phyloP scores from a whole-genome alignment of 805 yeast genomes.

The Yamadazyma phyllophila region DNA sequence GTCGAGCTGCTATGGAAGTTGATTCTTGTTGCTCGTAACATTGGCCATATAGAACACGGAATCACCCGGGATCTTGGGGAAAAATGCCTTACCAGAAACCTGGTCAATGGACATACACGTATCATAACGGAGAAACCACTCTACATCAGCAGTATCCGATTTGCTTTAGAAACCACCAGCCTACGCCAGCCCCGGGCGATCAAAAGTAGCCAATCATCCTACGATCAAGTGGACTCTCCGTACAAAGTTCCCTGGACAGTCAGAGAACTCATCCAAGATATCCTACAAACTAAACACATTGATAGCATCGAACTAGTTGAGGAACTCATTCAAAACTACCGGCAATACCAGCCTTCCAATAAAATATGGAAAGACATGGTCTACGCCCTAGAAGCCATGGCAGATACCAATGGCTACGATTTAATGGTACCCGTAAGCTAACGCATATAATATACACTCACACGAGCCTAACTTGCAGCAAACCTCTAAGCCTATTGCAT shows the following conservation, averaged over 20 bases:
- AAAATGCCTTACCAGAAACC: conserved; percentile 23
- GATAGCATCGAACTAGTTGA: conserved; percentile 21
- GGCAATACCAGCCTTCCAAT: conserved; percentile 26
- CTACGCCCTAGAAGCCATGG: conserved; percentile 33
- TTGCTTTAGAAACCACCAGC: conserved; percentile 37
- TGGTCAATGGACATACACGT: conserved; percentile 28
- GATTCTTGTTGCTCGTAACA: conserved; percentile 30
- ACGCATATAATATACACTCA: neutral
- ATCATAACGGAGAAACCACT: conserved; percentile 23
- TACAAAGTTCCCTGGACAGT: conserved; percentile 39
- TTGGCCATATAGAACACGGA: conserved; percentile 34
- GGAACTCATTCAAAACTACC: conserved; percentile 24
- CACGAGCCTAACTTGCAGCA: too few species aligned
- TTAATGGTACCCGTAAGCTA: conserved; percentile 14
- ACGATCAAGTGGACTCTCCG: conserved; percentile 11
- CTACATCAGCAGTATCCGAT: conserved; percentile 28
- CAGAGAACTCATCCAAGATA: conserved; percentile 36
- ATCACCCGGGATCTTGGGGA: conserved; percentile 30
- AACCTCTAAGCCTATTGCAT: too few species aligned
- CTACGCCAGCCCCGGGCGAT: conserved; percentile 20
- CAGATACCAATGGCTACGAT: conserved; percentile 29
- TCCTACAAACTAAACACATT: conserved; percentile 31
- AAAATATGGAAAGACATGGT: conserved; percentile 33
- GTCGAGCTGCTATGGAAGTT: conserved; percentile 26
- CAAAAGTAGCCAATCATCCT: conserved; percentile 4